These are phyloP conservation scores for Ogataea minuta DNA, from an alignment of 805 yeast species.

Conservation along the genomic window DNA sequence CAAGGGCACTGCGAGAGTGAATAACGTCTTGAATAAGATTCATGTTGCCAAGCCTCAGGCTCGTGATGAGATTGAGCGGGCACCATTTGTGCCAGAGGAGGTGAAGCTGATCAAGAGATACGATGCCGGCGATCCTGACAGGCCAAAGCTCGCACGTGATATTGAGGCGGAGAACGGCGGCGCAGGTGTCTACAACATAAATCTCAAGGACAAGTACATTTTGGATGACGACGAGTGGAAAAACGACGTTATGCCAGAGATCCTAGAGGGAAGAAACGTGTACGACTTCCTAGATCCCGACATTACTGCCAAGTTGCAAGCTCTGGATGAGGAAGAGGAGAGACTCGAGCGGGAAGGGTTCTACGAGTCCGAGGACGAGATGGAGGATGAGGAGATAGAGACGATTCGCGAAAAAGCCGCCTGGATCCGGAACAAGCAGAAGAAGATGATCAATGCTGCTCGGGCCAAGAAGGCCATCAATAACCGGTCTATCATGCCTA, in stretches of 20 bases:
- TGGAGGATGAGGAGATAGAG: conserved; percentile 51
- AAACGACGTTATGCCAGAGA: conserved; percentile 95
- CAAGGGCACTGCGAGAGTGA: conserved; percentile 87
- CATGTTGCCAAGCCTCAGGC: conserved; percentile 89
- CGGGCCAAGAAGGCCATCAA: conserved; percentile 83
- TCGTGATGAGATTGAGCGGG: conserved; percentile 82
- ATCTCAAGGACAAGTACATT: conserved; percentile 86
- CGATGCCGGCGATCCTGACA: conserved; percentile 76
- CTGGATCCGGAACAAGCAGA: conserved; percentile 96
- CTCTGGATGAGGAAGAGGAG: conserved; percentile 96
- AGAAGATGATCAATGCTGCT: conserved; percentile 86
- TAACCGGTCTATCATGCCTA: conserved; percentile 85
- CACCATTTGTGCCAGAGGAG: conserved; percentile 80
- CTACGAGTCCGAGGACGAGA: conserved; percentile 81
- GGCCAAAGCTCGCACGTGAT: conserved; percentile 81
- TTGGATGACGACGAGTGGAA: conserved; percentile 98
- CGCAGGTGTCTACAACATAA: conserved; percentile 95
- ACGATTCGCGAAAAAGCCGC: conserved; percentile 81
- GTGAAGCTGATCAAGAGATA: conserved; percentile 60
- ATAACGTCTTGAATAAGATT: conserved; percentile 87
- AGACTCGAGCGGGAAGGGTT: conserved; percentile 90
- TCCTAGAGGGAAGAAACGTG: conserved; percentile 92
- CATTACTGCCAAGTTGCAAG: conserved; percentile 88
- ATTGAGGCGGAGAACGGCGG: conserved; percentile 95
- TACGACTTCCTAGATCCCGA: conserved; percentile 97